Evolutionary conservation across 805 yeast species (phyloP), one percentile per base, ranked within the genome.

Genomic region (Millerago galiae): DNA sequence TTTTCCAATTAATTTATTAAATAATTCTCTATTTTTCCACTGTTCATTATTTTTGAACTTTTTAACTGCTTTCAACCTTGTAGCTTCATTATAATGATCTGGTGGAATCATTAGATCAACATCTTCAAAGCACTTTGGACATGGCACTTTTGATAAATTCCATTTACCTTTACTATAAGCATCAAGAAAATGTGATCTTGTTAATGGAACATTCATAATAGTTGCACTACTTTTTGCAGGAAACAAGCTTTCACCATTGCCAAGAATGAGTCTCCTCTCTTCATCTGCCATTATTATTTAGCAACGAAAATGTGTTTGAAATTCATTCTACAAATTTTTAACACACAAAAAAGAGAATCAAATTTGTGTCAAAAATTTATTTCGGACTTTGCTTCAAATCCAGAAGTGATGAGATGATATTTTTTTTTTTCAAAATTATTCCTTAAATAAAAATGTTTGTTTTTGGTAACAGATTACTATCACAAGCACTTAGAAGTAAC

Each of bases 101-200:
- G 91, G 91, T 0, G 90, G 79, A 25, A 69, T 66, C 63, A 81
- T 65, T 40, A 77, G 62, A 3, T 76, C 75, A 5, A 61, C 56
- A 7, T 59, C 63, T 16, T 64, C 55, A 43, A 77, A 67, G 47
- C 81, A 74, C 0, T 71, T 60, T 0, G 91, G 91, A 40, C 78
- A 64, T 2, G 72, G 69, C 3, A 80, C 72, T 15, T 62, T 63
- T 0, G 82, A 74, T 8, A 79, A 54, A 44, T 77, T 77, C 75
- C 77, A 70, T 49, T 70, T 73, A 3, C 80, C 81, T 63, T 70
- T 62, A 36, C 70, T 71, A 52, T 79, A 79, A 2, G 70, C 70
- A 48, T 78, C 83, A 28, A 77, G 55, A 44, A 78, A 79, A 45
- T 77, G 77, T 10, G 77, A 68, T 42, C 61, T 69, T 0, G 81